A percentile compares a stretch with the other conserved stretches of the same genome.
phyloP scores from a whole-genome alignment of 768 basidiomycete genomes.

The Rhizopogon vesiculosus region DNA sequence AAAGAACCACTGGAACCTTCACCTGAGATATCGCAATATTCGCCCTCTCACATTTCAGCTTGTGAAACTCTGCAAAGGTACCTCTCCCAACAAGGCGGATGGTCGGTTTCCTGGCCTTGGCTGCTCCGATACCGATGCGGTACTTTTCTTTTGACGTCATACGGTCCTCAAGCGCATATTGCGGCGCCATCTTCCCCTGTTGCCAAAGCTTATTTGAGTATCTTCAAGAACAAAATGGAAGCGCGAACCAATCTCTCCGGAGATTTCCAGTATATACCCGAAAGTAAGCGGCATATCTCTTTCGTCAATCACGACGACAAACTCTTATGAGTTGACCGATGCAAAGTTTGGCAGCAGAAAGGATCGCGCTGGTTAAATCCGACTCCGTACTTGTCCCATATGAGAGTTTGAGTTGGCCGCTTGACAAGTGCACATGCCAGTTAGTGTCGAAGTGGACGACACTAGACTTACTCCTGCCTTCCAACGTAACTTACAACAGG shows the following conservation, averaged over 20 bases:
- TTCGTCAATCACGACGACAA: slow-evolving; percentile 1
- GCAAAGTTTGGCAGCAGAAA: background rate
- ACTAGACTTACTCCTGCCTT: slow-evolving; percentile 1
- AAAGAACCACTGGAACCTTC: slow-evolving; percentile 8
- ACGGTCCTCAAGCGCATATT: background rate
- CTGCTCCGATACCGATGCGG: background rate
- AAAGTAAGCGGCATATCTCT: background rate
- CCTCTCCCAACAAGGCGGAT: slow-evolving; percentile 16
- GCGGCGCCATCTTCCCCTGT: background rate
- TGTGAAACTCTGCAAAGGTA: slow-evolving; percentile 14
- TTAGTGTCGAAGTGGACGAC: background rate
- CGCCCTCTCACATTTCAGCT: slow-evolving; percentile 8
- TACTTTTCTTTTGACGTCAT: background rate
- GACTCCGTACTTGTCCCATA: slow-evolving; percentile 8
- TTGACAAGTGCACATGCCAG: background rate
- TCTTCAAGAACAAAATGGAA: background rate
- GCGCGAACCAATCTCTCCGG: background rate
- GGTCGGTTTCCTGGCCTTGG: slow-evolving; percentile 7
- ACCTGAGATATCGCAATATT: slow-evolving; percentile 6
- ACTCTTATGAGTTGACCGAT: background rate
- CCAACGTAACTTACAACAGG: slow-evolving; percentile 3
- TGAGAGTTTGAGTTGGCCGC: background rate
- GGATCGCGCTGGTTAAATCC: slow-evolving; percentile 7
- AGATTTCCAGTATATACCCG: slow-evolving; percentile 7
- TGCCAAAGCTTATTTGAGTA: background rate